A percentile compares a stretch with the other conserved stretches of the same genome.
phyloP scores from a whole-genome alignment of 805 yeast species.

The Candida tammaniensis region DNA sequence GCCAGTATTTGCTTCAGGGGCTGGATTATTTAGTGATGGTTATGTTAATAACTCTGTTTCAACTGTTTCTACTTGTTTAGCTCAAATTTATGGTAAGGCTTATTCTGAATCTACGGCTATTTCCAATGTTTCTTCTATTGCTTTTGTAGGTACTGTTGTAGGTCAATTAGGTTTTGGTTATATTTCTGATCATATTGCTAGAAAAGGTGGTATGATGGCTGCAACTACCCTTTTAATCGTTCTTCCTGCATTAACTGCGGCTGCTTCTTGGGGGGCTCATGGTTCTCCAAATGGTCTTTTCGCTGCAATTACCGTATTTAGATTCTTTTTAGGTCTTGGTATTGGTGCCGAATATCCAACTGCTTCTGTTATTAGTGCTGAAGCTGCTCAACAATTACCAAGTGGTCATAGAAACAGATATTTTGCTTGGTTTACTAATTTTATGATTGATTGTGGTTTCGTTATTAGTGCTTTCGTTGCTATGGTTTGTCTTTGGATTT shows the following conservation, averaged over 20 bases:
- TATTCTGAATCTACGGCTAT: slow-evolving; percentile 67
- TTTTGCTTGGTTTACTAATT: slow-evolving; percentile 85
- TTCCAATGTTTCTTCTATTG: slow-evolving; percentile 80
- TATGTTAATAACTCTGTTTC: slow-evolving; percentile 84
- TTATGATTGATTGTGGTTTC: slow-evolving; percentile 84
- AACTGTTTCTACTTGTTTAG: slow-evolving; percentile 70
- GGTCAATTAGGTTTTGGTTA: slow-evolving; percentile 84
- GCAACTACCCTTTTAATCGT: slow-evolving; percentile 74
- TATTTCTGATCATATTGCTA: slow-evolving; percentile 72
- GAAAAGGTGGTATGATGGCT: slow-evolving; percentile 79
- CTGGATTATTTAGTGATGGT: slow-evolving; percentile 92
- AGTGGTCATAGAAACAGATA: slow-evolving; percentile 86
- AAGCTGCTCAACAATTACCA: slow-evolving; percentile 75
- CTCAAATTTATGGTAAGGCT: slow-evolving; percentile 59
- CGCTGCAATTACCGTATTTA: slow-evolving; percentile 76
- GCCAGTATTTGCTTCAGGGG: slow-evolving; percentile 83
- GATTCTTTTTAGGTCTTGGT: slow-evolving; percentile 87
- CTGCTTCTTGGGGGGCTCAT: slow-evolving; percentile 76
- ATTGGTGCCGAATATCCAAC: slow-evolving; percentile 96
- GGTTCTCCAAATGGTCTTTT: slow-evolving; percentile 73
- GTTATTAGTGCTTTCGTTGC: slow-evolving; percentile 84
- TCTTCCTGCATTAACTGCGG: slow-evolving; percentile 77
- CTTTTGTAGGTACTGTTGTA: slow-evolving; percentile 86
- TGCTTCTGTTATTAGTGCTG: slow-evolving; percentile 91
- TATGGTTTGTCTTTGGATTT: slow-evolving; percentile 81